These are phyloP conservation scores for Didymella lethalis DNA, from an alignment of 2,329 filamentous ascomycete genomes.

Conservation along the genomic window DNA sequence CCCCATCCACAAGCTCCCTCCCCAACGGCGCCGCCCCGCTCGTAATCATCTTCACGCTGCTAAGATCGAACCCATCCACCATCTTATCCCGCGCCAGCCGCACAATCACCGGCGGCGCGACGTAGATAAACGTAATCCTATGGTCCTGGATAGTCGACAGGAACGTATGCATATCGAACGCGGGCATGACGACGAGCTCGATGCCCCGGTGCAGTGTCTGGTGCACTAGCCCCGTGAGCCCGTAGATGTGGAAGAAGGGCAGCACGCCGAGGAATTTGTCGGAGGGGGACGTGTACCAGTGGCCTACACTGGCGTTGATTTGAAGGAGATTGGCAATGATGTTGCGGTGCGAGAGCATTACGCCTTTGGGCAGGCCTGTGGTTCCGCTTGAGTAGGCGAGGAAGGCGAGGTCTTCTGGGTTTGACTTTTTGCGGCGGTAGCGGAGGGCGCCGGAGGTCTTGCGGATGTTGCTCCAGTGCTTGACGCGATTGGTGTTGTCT, in stretches of 20 bases:
- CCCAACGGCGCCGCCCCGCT: constrained; percentile 86
- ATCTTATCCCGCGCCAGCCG: constrained; percentile 78
- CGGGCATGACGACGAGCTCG: constrained; percentile 72
- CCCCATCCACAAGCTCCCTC: constrained; percentile 75
- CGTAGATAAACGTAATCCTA: constrained; percentile 76
- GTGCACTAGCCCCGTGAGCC: constrained; percentile 76
- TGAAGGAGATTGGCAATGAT: constrained; percentile 72
- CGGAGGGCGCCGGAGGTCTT: constrained; percentile 67
- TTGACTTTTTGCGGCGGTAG: constrained; percentile 64
- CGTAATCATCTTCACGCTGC: constrained; percentile 80
- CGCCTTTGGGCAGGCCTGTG: constrained; percentile 56
- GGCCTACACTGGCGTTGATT: constrained; percentile 87
- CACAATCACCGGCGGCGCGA: constrained; percentile 84
- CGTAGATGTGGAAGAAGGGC: constrained; percentile 92
- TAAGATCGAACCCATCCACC: constrained; percentile 81
- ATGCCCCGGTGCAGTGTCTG: constrained; percentile 71
- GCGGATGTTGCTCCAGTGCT: constrained; percentile 75
- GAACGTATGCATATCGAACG: constrained; percentile 81
- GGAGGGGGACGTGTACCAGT: constrained; percentile 67
- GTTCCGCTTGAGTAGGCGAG: constrained; percentile 65
- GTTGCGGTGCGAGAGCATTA: constrained; percentile 56
- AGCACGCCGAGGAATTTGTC: constrained; percentile 80
- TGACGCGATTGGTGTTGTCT: constrained; percentile 65
- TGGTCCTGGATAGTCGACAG: constrained; percentile 78
- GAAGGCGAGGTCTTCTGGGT: constrained; percentile 79